Conservation (phyloP, 352 stramenopile species). For the Phytophthora sp. region DNA sequence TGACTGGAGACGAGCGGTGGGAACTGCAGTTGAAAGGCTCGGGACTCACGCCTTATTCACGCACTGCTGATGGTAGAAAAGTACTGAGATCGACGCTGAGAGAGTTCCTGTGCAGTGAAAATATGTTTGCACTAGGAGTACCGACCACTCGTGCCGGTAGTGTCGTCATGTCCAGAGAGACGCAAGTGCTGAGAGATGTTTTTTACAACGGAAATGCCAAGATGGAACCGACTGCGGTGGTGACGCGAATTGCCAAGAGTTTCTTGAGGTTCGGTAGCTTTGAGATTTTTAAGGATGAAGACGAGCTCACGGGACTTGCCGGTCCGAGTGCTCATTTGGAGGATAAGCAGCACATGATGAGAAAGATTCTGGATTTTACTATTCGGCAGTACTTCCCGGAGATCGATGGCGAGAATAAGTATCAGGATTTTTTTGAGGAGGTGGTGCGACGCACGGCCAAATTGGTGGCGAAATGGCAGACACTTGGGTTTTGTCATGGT, state of each 20-base stretch:
- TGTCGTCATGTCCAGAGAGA: slow-evolving; percentile 75
- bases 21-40: slow-evolving; percentile 98
- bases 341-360: slow-evolving; percentile 73
- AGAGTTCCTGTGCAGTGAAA: slow-evolving; percentile 97
- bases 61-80: slow-evolving; percentile 94
- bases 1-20: slow-evolving; percentile 58
- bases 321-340: slow-evolving; percentile 75
- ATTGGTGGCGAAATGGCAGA: slow-evolving; percentile 85
- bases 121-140: slow-evolving; percentile 95
- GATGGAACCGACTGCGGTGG: slow-evolving; percentile 83
- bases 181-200: slow-evolving; percentile 79
- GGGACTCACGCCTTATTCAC: slow-evolving; percentile 95
- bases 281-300: slow-evolving; percentile 93
- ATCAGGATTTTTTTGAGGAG: slow-evolving; percentile 64
- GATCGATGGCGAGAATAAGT: slow-evolving; percentile 39
- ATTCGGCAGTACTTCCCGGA: slow-evolving; percentile 72
- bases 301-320: slow-evolving; percentile 59
- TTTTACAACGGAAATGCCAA: slow-evolving; percentile 91
- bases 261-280: slow-evolving; percentile 97
- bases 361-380: slow-evolving; percentile 82
- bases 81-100: slow-evolving; percentile 93
- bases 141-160: slow-evolving; percentile 93
- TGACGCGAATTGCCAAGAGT: slow-evolving; percentile 89
- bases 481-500: slow-evolving; percentile 91
- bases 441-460: slow-evolving; percentile 75